These are phyloP conservation scores for Eurotiales sp. DNA, from an alignment of 2,329 filamentous ascomycete genomes.

Conservation along the genomic window DNA sequence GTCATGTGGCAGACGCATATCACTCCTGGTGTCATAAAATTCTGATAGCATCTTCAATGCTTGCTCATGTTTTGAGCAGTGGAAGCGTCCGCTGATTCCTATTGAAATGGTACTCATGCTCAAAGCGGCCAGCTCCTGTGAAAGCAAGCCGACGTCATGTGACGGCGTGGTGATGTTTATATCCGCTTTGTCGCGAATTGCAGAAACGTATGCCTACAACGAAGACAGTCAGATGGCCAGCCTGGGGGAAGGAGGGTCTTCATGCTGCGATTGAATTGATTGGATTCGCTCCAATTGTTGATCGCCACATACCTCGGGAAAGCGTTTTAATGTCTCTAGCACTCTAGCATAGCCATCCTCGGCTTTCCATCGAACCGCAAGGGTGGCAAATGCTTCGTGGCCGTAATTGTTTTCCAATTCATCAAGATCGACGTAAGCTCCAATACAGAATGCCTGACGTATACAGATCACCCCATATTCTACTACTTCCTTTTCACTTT, in stretches of 20 bases:
- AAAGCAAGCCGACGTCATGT: neutral
- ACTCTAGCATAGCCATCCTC: too few species aligned
- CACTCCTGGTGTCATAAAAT: neutral
- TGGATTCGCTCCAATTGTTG: too few species aligned
- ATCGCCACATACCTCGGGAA: neutral
- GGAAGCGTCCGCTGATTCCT: neutral
- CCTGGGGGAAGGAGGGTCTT: too few species aligned
- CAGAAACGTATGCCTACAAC: neutral
- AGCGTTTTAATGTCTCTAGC: neutral
- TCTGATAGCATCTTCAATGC: neutral
- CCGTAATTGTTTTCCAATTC: neutral
- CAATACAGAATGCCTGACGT: neutral
- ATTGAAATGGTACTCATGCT: neutral
- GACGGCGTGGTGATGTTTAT: neutral
- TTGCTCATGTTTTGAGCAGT: neutral
- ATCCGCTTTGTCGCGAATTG: neutral
- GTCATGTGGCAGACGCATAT: neutral
- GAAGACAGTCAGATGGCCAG: too few species aligned
- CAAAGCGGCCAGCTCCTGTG: neutral
- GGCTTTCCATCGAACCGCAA: neutral
- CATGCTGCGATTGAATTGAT: too few species aligned
- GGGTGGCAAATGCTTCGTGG: too few species aligned
- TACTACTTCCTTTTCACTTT: neutral
- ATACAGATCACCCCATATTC: neutral
- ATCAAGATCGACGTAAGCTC: neutral